Base-by-base conservation (phyloP, 1,284 basidiomycete species). In the Naganishia albida region DNA sequence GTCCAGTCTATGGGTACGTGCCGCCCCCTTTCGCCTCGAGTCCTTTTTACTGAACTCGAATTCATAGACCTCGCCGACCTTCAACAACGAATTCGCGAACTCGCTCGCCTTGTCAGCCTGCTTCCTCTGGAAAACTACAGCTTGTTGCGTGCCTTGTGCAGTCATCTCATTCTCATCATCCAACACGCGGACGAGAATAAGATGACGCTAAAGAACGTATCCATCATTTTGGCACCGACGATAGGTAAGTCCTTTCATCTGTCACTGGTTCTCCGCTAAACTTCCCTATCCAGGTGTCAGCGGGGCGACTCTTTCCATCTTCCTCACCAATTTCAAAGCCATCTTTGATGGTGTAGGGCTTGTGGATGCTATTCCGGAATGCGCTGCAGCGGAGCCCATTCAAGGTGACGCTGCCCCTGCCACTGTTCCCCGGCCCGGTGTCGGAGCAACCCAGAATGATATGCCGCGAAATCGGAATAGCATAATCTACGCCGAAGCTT, bases 121-220 rank as follows among this genome's bases (percentile, higher is more conserved):
- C 84, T 99, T 1, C 96, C 95, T 1, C 81, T 94, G 28, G 87
- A 90, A 70, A 98, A 99, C 79, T 99, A 98, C 78, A 91, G 89
- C 67, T 83, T 99, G 30, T 85, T 99, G 57, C 88, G 95, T 23
- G 92, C 93, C 7, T 83, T 98, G 60, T 93, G 91, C 13, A 90
- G 93, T n/a, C 94, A 99, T 78, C 83, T 99, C 64, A 96, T 97
- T 73, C 84, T 94, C 63, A 91, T 99, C 72, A 93, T 97, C 52
- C 88, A 93, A 77, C 93, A 96, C 75, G 86, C 91, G 18, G 77
- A 85, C 50, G 82, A 89, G 67, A 98, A 98, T 86, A 99, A 96
- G 83, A 99, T 99, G 96, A 96, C 90, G 50, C 88, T 99, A 85
- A 62, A 94, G 40, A 99, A 99, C 75, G 92, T 99, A 30, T 93